Evolutionary conservation across 768 basidiomycete genomes (phyloP), one percentile per base, ranked within the genome.

Genomic region (Xanthoconium stramineum): DNA sequence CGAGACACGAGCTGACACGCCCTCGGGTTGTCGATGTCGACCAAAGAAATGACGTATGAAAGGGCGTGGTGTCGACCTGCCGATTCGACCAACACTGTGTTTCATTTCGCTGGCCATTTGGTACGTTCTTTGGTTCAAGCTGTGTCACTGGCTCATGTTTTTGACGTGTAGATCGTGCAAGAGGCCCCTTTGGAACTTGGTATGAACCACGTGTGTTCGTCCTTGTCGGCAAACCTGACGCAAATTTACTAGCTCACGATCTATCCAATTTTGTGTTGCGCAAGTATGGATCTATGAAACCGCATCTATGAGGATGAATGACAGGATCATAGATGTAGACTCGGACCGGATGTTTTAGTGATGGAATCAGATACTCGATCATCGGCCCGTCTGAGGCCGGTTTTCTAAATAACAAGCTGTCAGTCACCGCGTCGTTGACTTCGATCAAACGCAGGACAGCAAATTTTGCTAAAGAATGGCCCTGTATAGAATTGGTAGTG

Each of bases 171-270:
- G 69, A 61, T 71, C 28, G 60, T 60, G 2, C 69, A 71, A 10
- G 71, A 71, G 43, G 64, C 67, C 3, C 71, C 69, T 6, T 20
- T 53, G 20, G 67, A 71, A 32, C 65, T 72, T 10, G 71, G 69
- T 71, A n/a, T 8, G 66, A 58, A 9, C 37, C 12, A 6, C 14
- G 20, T 15, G 8, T 11, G 28, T 13, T 38, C 32, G 24, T 17
- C 4, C 11, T 35, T 9, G 39, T 38, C 19, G 5, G 17, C 36
- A 24, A 19, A 28, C 4, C 29, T 54, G 56, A 61, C 14, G n/a
- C 3, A 20, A 4, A 24, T 24, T 42, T 20, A 28, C 6, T 20
- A 69, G 70, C 70, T 8, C 61, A 50, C 28, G 65, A 72, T 33
- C 36, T 71, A 32, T 64, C 69, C 13, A 52, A 53, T 12, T 71